Conservation (phyloP, 2,329 filamentous ascomycete genomes). For the Stagonosporopsis chrysanthemi region DNA sequence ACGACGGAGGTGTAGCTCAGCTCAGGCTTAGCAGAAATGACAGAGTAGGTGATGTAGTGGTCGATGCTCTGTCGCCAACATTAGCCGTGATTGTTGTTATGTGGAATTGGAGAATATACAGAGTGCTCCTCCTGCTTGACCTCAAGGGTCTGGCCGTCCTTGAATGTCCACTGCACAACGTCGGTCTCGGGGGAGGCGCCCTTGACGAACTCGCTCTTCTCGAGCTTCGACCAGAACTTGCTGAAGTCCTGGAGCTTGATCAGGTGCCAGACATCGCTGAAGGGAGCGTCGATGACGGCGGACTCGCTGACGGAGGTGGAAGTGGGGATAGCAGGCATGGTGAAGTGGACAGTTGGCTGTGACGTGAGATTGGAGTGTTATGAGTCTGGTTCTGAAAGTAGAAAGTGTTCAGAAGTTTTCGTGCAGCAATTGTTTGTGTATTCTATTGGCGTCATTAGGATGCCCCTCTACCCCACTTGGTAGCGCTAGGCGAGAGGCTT, state of each 20-base stretch:
- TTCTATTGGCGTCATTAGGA: conserved; percentile 21
- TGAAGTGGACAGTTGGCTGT: conserved; percentile 14
- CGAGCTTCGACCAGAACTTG: conserved; percentile 71
- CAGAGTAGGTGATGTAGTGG: conserved; percentile 77
- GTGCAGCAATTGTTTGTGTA: conserved; percentile 25
- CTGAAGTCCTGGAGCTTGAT: conserved; percentile 76
- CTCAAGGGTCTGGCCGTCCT: conserved; percentile 71
- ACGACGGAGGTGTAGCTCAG: conserved; percentile 71
- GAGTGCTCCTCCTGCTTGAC: conserved; percentile 81
- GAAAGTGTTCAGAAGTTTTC: conserved; percentile 25
- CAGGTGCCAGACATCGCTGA: conserved; percentile 74
- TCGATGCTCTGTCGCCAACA: conserved; percentile 64
- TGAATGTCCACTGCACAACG: conserved; percentile 74
- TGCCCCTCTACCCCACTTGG: conserved; percentile 37
- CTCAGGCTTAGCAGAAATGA: conserved; percentile 71
- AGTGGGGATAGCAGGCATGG: conserved; percentile 62
- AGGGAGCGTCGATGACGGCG: conserved; percentile 71
- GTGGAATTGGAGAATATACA: conserved; percentile 52
- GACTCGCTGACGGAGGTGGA: conserved; percentile 72
- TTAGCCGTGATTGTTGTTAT: neutral
- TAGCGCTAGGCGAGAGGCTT: conserved; percentile 16
- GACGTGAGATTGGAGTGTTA: neutral
- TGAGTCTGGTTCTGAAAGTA: conserved; percentile 1
- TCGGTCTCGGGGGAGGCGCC: conserved; percentile 70
- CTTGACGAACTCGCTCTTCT: conserved; percentile 69